Evolutionary conservation across 73 alveolate species (phyloP), one percentile per base, ranked within the genome.

Genomic region (Paramecium sonneborni): DNA sequence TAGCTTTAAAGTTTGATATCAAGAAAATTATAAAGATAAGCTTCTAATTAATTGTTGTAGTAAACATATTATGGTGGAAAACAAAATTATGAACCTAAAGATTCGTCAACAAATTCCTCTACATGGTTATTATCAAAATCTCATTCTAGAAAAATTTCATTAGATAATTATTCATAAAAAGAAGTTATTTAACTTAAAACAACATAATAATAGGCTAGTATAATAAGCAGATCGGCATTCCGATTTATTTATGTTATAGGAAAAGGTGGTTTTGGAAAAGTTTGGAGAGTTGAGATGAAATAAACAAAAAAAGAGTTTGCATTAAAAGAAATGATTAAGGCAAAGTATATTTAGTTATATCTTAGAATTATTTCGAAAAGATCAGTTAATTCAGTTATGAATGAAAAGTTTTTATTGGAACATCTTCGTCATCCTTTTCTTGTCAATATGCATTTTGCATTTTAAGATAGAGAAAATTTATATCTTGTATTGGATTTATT

Each of bases 391-490:
- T 95, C 94, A 23, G 95, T 95, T 15, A 39, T 95, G 43, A 90
- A 93, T 58, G 97, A 95, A 62, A 93, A 87, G 90, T 86, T 85
- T 38, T 85, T 95, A 37, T 39, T 87, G 26, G 92, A 95, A 56
- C 93, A 92, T 86, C 70, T 95, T 85, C 67, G 92, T 62, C 97
- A 95, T 82, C 97, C 97, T 39, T 94, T 39, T 88, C 18, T 95
- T 28, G 97, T 93, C 20, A 95, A 95, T 72, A 93, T 95, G 97
- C 94, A 93, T 52, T 95, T 69, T 70, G 95, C 95, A 20, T 92
- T 92, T 56, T 82, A 93, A 95, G 94, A 92, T 84, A 43, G 21
- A 76, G 96, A 92, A 30, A 94, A 93, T 72, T 37, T 94, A 37
- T 94, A 94, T 86, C 85, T 94, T 15, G 94, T 94, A 3, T 44